phyloP scores from a whole-genome alignment of 257 asterid genomes.

The Coffea eugenioides region DNA sequence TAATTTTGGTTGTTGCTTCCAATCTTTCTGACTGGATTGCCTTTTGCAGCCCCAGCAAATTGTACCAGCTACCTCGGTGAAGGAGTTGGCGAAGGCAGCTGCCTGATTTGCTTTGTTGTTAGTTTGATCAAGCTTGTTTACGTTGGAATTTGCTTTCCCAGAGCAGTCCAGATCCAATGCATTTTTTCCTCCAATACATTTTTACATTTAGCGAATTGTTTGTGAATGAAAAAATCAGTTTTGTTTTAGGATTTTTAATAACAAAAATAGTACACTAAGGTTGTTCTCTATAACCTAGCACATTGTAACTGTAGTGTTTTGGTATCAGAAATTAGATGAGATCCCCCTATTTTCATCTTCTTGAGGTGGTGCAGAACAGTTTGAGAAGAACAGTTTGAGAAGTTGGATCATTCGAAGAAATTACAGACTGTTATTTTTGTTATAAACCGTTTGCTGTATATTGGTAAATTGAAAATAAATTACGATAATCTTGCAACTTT shows the following conservation, averaged over 20 bases:
- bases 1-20: not conserved
- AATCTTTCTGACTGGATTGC: not conserved
- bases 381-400: not conserved
- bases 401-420: not conserved
- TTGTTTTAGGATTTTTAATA: not conserved
- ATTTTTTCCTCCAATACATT: not conserved
- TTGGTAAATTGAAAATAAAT: too few relatives aligned
- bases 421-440: too few relatives aligned
- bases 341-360: not conserved
- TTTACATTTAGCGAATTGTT: not conserved
- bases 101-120: slow-evolving; percentile 21
- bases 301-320: not conserved
- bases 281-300: not conserved
- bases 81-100: slow-evolving; percentile 42
- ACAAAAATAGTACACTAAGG: not conserved
- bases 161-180: not conserved
- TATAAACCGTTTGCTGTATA: too few relatives aligned
- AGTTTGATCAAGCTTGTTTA: not conserved
- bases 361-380: not conserved
- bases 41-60: slow-evolving; percentile 51
- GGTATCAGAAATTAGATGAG: not conserved
- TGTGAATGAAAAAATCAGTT: slow-evolving; percentile 4
- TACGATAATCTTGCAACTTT: too few relatives aligned
- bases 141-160: not conserved
- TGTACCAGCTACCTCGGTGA: slow-evolving; percentile 22